A percentile compares a stretch with the other conserved stretches of the same genome.
Conservation (phyloP, 805 yeast species). For the Kuraishia piskuri region DNA sequence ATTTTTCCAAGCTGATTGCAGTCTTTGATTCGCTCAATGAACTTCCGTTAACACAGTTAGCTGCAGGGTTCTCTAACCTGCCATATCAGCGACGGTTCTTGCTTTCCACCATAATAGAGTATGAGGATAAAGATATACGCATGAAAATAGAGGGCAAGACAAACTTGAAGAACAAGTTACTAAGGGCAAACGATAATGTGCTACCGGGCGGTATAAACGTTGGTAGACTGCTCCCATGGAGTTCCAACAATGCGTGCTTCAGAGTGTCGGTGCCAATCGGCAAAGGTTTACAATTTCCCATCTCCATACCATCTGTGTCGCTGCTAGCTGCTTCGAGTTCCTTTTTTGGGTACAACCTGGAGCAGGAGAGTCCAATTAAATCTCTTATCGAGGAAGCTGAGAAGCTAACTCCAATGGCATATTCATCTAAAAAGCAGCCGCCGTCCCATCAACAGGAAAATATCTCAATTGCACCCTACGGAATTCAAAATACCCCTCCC, state of each 20-base stretch:
- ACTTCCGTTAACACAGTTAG: constrained; percentile 17
- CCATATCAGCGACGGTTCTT: background rate
- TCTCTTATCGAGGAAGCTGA: constrained; percentile 7
- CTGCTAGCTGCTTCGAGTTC: constrained; percentile 15
- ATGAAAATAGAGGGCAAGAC: background rate
- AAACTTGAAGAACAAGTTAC: background rate
- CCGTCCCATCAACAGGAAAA: background rate
- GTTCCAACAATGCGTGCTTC: background rate
- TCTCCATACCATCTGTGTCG: constrained; percentile 16
- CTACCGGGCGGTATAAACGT: background rate
- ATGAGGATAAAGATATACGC: background rate
- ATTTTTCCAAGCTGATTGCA: constrained; percentile 8
- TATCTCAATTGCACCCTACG: constrained; percentile 7
- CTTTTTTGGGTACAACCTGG: constrained; percentile 22
- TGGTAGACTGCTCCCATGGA: background rate
- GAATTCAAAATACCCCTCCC: constrained; percentile 25
- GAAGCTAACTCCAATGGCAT: background rate
- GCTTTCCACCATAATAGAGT: background rate
- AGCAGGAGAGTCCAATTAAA: constrained; percentile 17
- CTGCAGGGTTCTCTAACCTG: background rate
- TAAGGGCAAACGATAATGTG: background rate
- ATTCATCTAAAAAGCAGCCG: background rate
- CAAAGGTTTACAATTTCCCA: constrained; percentile 19
- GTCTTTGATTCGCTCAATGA: constrained; percentile 15
- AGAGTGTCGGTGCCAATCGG: constrained; percentile 1